Base-by-base conservation (phyloP, 305 asterid species). In the Fraxinus sp. region DNA sequence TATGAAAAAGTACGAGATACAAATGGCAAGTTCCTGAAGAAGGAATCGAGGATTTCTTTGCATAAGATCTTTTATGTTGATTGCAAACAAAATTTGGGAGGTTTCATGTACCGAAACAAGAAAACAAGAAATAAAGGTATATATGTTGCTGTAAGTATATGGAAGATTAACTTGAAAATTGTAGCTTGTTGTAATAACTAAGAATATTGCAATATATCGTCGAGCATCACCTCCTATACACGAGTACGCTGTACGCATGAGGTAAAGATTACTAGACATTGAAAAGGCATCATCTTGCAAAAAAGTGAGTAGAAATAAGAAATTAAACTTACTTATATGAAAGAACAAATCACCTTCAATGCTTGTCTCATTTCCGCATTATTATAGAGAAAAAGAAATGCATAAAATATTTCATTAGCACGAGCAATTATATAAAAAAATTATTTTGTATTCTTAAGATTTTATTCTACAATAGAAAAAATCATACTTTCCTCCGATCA, bases 1-100 rank as follows among this genome's bases (percentile, higher is more conserved):
- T 5, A 85, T 85, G 90, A 7, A 83, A 3, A 85, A 83, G 81
- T 81, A 85, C 4, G 83, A 83, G 80, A 87, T 85, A 66, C 76
- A 70, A 70, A 30, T 70, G 16, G 76, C 39, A 14, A 32, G 41
- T 70, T 16, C 76, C 4, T 30, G 41, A 70, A 70, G 41, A 24
- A 30, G 41, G 14, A 28, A 28, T 66, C 0, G 36, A 66, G n/a
- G 74, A 66, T 66, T 66, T 8, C 18, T 66, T 66, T 66, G 73
- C 33, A 11, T 22, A 28, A 24, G 16, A 26, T 24, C 4, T 66
- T 66, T 66, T 24, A 9, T 24, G 18, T 24, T 24, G 36, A 30
- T 62, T 66, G 35, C 35, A 22, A 26, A 66, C n/a, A 66, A 66
- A 66, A 66, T 66, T 66, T 66, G 74, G 74, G 0, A 26, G 7